Percentiles rank a stretch among this genome's conserved stretches.
phyloP scores from a whole-genome alignment of 305 asterid genomes.

The Plantago rigida region DNA sequence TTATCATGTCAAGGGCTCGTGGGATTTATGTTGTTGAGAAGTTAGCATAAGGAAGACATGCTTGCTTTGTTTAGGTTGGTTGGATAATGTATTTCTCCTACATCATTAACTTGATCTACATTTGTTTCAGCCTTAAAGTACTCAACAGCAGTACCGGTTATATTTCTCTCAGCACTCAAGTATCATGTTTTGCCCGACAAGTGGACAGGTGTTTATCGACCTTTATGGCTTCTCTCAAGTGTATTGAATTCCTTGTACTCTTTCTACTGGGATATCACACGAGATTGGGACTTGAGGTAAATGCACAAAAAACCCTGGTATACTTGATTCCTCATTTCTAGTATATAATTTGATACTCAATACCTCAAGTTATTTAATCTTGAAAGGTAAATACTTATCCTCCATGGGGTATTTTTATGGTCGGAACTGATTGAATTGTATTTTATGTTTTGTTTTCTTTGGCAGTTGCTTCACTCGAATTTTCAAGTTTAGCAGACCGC shows the following conservation, averaged over 20 bases:
- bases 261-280: slow-evolving; percentile 72
- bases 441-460: slow-evolving; percentile 12
- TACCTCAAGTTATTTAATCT: background rate
- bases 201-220: slow-evolving; percentile 70
- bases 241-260: slow-evolving; percentile 81
- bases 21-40: background rate
- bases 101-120: slow-evolving; percentile 26
- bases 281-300: slow-evolving; percentile 98
- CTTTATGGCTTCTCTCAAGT: slow-evolving; percentile 85
- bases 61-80: background rate
- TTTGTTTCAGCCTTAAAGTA: slow-evolving; percentile 79
- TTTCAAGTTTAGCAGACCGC: slow-evolving; percentile 84
- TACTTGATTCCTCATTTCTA: background rate
- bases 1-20: background rate
- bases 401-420: background rate
- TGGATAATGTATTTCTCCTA: slow-evolving; percentile 1
- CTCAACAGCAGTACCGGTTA: slow-evolving; percentile 91
- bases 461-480: slow-evolving; percentile 86
- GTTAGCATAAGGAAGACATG: background rate
- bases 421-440: slow-evolving; percentile 13
- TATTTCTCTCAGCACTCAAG: slow-evolving; percentile 86
- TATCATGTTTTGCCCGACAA: slow-evolving; percentile 75
- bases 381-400: background rate
- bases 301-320: slow-evolving; percentile 3
- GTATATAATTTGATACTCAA: slow-evolving; percentile 3